phyloP scores from a whole-genome alignment of 192 early-diverging fungal genomes.

The Linnemannia zychae region DNA sequence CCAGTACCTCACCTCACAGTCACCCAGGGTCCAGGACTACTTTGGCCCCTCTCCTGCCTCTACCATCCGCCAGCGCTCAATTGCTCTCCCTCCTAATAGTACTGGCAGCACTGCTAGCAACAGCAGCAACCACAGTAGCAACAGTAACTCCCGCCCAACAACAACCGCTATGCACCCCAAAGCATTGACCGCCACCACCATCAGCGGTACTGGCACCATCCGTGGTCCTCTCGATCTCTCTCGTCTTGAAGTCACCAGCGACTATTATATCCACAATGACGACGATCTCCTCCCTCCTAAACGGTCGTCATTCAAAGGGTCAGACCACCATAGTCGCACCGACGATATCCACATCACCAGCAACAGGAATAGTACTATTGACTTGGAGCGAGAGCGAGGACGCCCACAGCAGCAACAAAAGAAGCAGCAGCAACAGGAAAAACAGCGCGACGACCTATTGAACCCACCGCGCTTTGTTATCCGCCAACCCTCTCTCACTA shows the following conservation, averaged over 20 bases:
- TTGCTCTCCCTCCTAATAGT: background rate
- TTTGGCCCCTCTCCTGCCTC: conserved; percentile 6
- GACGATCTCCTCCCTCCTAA: background rate
- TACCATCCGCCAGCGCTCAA: background rate
- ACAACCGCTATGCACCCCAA: conserved; percentile 28
- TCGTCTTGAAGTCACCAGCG: conserved; percentile 15
- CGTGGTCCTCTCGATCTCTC: conserved; percentile 24
- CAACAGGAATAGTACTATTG: too few species aligned
- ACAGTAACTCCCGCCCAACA: background rate
- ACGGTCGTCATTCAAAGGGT: conserved; percentile 6
- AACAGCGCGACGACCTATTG: conserved; percentile 22
- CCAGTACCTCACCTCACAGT: conserved; percentile 46
- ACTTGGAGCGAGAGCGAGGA: conserved; percentile 5
- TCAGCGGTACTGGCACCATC: conserved; percentile 30
- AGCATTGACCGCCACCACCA: conserved; percentile 38
- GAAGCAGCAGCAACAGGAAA: conserved; percentile 10
- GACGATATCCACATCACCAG: conserved; percentile 13
- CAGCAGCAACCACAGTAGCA: conserved; percentile 1
- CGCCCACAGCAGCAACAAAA: background rate
- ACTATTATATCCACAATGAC: conserved; percentile 20
- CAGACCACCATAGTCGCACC: background rate
- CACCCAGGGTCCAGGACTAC: conserved; percentile 36
- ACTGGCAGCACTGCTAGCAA: background rate
- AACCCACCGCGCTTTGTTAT: conserved; percentile 40
- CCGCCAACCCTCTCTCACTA: conserved; percentile 26